phyloP scores from a whole-genome alignment of 768 basidiomycete genomes.

The Dacryopinax spathularia region DNA sequence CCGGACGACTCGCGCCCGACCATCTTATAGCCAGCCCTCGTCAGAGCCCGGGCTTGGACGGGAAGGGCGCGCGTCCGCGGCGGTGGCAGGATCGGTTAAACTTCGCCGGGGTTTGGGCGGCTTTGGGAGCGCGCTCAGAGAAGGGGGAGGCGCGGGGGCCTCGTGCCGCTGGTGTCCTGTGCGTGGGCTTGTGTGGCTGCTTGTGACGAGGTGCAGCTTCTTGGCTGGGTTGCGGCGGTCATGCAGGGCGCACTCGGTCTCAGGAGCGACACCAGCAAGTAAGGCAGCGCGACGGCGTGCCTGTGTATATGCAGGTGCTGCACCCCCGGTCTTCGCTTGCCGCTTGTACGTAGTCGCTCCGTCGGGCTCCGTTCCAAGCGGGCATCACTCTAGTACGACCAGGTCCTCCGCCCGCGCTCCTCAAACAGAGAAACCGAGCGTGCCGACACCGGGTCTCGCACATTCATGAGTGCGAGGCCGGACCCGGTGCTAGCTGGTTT shows the following conservation, averaged over 20 bases:
- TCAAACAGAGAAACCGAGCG: not conserved
- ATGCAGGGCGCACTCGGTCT: not conserved
- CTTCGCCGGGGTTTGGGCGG: not conserved
- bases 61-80: not conserved
- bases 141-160: conserved; percentile 2
- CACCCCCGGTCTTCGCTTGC: not conserved
- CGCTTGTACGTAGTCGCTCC: not conserved
- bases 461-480: not conserved
- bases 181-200: not conserved
- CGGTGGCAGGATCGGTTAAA: conserved; percentile 2
- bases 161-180: not conserved
- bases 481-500: conserved; percentile 2
- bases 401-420: not conserved
- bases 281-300: not conserved
- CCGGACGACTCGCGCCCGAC: not conserved
- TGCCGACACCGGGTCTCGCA: not conserved
- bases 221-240: not conserved
- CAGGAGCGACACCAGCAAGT: not conserved
- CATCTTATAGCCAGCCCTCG: not conserved
- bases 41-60: not conserved
- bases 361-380: not conserved
- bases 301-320: not conserved
- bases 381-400: not conserved
- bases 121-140: conserved; percentile 1
- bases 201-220: not conserved